Conservation (phyloP, 2,329 filamentous ascomycete species). For the Pseudocercospora crystallina region DNA sequence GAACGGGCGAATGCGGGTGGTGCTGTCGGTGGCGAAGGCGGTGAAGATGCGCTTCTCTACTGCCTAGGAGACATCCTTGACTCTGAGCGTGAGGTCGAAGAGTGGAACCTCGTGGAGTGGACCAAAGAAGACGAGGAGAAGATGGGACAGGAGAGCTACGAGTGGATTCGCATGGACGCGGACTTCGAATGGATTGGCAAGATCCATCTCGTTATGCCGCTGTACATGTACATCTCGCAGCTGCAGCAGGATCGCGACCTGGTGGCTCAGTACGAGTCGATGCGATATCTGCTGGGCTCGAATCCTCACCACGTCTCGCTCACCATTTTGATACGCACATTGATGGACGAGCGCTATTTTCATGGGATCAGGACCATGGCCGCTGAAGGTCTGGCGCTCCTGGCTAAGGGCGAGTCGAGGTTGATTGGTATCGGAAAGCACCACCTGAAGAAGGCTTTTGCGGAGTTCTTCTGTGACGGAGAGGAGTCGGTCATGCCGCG, state of each 20-base stretch:
- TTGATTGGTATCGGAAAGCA: conserved; percentile 75
- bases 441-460: conserved; percentile 82
- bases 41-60: conserved; percentile 81
- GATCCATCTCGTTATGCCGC: conserved; percentile 77
- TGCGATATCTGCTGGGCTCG: conserved; percentile 32
- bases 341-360: conserved; percentile 91
- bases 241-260: conserved; percentile 96
- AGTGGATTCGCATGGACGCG: conserved; percentile 97
- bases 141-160: conserved; percentile 95
- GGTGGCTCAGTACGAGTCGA: conserved; percentile 69
- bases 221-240: conserved; percentile 98
- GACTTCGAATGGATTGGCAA: conserved; percentile 98
- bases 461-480: conserved; percentile 81
- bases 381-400: conserved; percentile 72
- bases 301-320: conserved; percentile 77
- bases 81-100: conserved; percentile 72
- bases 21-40: conserved; percentile 53
- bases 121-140: conserved; percentile 80
- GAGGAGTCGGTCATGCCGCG: conserved; percentile 60
- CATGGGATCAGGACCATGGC: conserved; percentile 88
- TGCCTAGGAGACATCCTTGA: conserved; percentile 90
- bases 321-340: conserved; percentile 82
- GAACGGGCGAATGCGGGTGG: conserved; percentile 66
- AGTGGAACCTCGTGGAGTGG: conserved; percentile 89
- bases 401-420: conserved; percentile 55